These are phyloP conservation scores for Apophysomyces sp. DNA, from an alignment of 371 early-diverging fungal species.

Conservation along the genomic window DNA sequence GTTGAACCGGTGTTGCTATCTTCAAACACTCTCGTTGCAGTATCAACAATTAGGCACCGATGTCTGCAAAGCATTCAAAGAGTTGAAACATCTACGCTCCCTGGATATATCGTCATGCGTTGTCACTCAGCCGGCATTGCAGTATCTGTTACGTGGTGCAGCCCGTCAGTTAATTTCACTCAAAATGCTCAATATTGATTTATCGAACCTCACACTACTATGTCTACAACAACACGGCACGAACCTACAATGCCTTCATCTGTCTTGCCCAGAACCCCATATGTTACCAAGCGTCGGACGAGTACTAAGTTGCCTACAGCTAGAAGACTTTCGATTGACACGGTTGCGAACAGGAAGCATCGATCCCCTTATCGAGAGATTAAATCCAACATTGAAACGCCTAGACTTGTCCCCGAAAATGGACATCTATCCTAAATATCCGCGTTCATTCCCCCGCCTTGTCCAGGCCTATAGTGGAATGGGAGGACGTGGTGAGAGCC, in stretches of 20 bases:
- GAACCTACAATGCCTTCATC: conserved; percentile 25
- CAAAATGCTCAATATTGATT: conserved; percentile 45
- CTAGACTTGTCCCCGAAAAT: conserved; percentile 28
- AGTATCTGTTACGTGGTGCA: conserved; percentile 18
- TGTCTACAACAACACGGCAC: conserved; percentile 19
- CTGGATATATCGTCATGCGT: conserved; percentile 41
- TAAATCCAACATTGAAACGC: conserved; percentile 16
- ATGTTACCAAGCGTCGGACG: conserved; percentile 16
- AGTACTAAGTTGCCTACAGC: conserved; percentile 8
- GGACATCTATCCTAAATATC: conserved; percentile 26
- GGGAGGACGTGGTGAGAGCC: neutral
- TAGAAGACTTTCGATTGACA: conserved; percentile 41
- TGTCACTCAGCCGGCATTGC: conserved; percentile 24
- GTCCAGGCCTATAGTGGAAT: neutral
- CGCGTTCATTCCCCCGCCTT: neutral
- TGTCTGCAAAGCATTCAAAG: conserved; percentile 7
- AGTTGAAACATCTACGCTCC: conserved; percentile 16
- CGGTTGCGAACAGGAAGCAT: conserved; percentile 29
- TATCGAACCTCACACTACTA: conserved; percentile 26
- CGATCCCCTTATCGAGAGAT: conserved; percentile 14
- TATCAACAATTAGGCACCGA: conserved; percentile 26
- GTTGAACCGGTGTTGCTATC: neutral
- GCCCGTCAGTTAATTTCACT: conserved; percentile 19
- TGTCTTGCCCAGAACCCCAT: conserved; percentile 28
- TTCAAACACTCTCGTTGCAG: conserved; percentile 29